Percentiles rank a stretch among this genome's conserved stretches.
Evolutionary conservation across 2,329 filamentous ascomycete species (phyloP).

Genomic region (Pseudogymnoascus sp.): DNA sequence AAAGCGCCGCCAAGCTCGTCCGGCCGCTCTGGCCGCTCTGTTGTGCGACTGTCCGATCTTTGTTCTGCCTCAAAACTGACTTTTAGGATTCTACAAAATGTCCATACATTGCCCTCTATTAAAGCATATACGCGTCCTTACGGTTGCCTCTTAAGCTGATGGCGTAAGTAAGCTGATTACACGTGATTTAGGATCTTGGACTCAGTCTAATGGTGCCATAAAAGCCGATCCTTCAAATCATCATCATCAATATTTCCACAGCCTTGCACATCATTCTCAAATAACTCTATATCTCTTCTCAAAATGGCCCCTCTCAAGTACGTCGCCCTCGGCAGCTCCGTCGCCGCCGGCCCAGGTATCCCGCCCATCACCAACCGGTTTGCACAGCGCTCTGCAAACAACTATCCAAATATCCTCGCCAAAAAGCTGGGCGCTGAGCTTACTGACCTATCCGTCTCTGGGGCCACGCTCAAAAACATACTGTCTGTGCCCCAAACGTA

Average conservation of each 20-base stretch:
- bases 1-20: not conserved
- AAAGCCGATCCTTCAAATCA: not conserved
- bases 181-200: not conserved
- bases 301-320: conserved; percentile 4
- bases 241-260: not conserved
- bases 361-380: conserved; percentile 24
- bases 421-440: conserved; percentile 17
- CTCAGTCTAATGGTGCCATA: not conserved
- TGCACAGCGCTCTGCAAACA: conserved; percentile 28
- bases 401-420: conserved; percentile 30
- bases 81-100: not conserved
- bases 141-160: not conserved
- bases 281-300: not conserved
- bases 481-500: conserved; percentile 27
- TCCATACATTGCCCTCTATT: not conserved
- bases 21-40: not conserved
- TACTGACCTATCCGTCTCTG: conserved; percentile 29
- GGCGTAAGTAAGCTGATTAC: not conserved
- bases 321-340: not conserved
- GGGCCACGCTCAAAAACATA: conserved; percentile 32
- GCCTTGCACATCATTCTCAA: not conserved
- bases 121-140: not conserved
- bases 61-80: not conserved
- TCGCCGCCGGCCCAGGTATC: conserved; percentile 23
- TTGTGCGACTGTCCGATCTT: not conserved